Base-by-base conservation (phyloP, 768 basidiomycete genomes). In the Termitomyces sp. region DNA sequence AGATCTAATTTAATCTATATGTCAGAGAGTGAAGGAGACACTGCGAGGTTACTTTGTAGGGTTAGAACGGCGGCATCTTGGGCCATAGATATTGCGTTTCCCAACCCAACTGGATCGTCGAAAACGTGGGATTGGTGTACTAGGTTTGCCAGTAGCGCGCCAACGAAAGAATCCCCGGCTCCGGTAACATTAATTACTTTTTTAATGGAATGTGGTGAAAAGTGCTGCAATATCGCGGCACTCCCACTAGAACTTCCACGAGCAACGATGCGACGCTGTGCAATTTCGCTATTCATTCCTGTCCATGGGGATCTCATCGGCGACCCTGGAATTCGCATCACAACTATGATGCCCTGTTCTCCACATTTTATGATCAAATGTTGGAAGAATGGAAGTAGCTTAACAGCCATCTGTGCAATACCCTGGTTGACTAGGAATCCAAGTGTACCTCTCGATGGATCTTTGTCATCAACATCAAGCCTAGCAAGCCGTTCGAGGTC, bases 331-430 rank as follows among this genome's bases (percentile, higher is more conserved):
- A 87, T 73, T 44, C 81, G 82, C 83, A 90, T 86, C 5, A 78
- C 85, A 22, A 85, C 77, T 54, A 92, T 57, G 20, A 88, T 83
- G 20, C 92, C 92, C 51, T 78, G 75, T 12, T 81, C 76, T 16
- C 96, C 95, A 60, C 89, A 91, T 74, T 98, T 98, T 69, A 98
- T 80, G 69, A 96, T 78, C 35, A 97, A 77, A 65, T 91, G 84
- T 63, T 87, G 84, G 70, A 98, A 90, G 75, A 92, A 90, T 0
- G 95, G 93, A 7, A 97, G 81, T 7, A 96, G 81, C 63, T 87
- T 83, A 54, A 94, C 75, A 7, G 91, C 89, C 86, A 89, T 93
- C 69, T 91, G 92, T 0, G 84, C 84, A 36, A 92, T 68, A 6
- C 95, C 94, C 46, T 85, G 74, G 8, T 87, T 80, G n/a, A 83